Percentiles rank a stretch among this genome's conserved stretches.
Conservation (phyloP, 169 alveolate species). For the Cryptosporidium tyzzeri region DNA sequence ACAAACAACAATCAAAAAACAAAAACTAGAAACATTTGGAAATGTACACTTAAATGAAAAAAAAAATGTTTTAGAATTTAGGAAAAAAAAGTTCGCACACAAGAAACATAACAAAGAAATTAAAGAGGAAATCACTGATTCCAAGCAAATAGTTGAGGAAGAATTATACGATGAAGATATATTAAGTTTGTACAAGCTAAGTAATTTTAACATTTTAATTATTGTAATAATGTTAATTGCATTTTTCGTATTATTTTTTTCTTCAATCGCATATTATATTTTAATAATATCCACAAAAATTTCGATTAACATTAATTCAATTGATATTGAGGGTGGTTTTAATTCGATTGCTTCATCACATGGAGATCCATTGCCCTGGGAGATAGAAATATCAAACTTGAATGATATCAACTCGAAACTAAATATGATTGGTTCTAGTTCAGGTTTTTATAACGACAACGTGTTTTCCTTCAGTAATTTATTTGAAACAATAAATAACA, state of each 20-base stretch:
- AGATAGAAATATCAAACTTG: background rate
- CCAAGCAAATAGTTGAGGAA: conserved; percentile 4
- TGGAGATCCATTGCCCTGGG: conserved; percentile 58
- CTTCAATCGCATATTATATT: conserved; percentile 33
- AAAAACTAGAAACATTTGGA: background rate
- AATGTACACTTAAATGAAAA: conserved; percentile 16
- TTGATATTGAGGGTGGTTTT: conserved; percentile 68
- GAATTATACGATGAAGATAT: conserved; percentile 64
- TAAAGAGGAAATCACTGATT: conserved; percentile 13
- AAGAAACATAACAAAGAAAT: background rate
- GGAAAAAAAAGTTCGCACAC: background rate
- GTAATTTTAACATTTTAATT: conserved; percentile 14
- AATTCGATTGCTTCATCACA: conserved; percentile 49
- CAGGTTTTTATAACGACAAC: conserved; percentile 65
- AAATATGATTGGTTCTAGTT: conserved; percentile 64
- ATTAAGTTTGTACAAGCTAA: conserved; percentile 33
- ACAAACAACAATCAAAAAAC: background rate
- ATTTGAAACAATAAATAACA: conserved; percentile 11
- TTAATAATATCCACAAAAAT: conserved; percentile 17
- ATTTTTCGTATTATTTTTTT: conserved; percentile 28
- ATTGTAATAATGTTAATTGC: conserved; percentile 17
- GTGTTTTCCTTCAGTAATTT: conserved; percentile 35
- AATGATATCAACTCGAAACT: background rate
- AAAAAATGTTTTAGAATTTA: conserved; percentile 31
- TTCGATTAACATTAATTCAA: conserved; percentile 28